A percentile compares a stretch with the other conserved stretches of the same genome.
Evolutionary conservation across 2,329 filamentous ascomycete genomes (phyloP).

Genomic region (Alternaria novae-zelandiae): DNA sequence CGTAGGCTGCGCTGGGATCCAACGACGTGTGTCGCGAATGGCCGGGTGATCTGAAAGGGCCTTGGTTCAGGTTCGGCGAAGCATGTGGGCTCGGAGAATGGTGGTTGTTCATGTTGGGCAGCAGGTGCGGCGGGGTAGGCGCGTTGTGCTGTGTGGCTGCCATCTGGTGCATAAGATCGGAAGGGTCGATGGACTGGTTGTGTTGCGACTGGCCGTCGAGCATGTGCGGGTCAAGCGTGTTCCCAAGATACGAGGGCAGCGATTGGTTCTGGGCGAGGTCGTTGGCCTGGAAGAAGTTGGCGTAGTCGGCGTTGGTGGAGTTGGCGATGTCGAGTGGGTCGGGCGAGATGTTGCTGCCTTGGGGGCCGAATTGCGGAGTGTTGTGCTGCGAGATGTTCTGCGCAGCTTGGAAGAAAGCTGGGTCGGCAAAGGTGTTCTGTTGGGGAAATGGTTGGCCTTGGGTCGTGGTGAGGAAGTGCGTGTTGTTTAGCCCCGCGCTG

Average conservation of each 20-base stretch:
- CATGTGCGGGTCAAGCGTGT: slow-evolving; percentile 53
- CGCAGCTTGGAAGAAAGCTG: slow-evolving; percentile 50
- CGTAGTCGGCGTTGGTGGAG: slow-evolving; percentile 46
- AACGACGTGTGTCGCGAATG: slow-evolving; percentile 67
- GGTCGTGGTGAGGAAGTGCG: slow-evolving; percentile 56
- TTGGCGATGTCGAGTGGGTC: slow-evolving; percentile 46
- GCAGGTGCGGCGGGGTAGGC: slow-evolving; percentile 63
- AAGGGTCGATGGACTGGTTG: slow-evolving; percentile 54
- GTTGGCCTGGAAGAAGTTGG: slow-evolving; percentile 62
- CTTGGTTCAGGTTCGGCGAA: slow-evolving; percentile 62
- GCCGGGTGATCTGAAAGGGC: slow-evolving; percentile 59
- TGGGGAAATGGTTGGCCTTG: slow-evolving; percentile 52
- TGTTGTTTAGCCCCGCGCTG: slow-evolving; percentile 46
- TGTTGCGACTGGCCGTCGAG: slow-evolving; percentile 50
- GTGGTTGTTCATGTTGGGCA: slow-evolving; percentile 60
- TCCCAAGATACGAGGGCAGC: slow-evolving; percentile 63
- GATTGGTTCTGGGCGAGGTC: slow-evolving; percentile 62
- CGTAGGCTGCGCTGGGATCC: slow-evolving; percentile 67
- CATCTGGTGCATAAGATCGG: slow-evolving; percentile 59
- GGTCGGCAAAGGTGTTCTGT: slow-evolving; percentile 50
- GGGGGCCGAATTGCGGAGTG: slow-evolving; percentile 48
- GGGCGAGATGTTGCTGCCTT: slow-evolving; percentile 47
- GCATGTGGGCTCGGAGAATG: slow-evolving; percentile 60
- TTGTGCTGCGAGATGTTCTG: slow-evolving; percentile 63
- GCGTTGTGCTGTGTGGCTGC: slow-evolving; percentile 57